Base-by-base conservation (phyloP, 257 asterid genomes). In the Solanum stenotomum region DNA sequence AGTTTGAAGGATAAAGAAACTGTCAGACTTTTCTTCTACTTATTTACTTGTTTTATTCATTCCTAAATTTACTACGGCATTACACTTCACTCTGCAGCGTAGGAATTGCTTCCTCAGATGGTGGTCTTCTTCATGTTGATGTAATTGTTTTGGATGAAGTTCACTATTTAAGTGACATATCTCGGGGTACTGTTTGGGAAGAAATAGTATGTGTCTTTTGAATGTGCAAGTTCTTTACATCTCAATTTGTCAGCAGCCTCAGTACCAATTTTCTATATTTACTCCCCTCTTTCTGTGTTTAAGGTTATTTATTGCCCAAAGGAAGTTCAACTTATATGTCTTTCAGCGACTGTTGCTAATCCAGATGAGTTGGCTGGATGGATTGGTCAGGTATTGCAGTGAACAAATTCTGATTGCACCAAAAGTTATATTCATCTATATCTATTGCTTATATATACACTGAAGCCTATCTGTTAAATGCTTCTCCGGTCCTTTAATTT, bases 161-260 rank as follows among this genome's bases (percentile, higher is more conserved):
- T 89, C 99, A 97, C 92, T 97, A 97, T 92, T 91, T 97, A 90
- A 96, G 99, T 84, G 99, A 97, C 94, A 93, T 96, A 88, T 96
- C 98, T 85, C 94, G 99, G 90, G 99, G 99, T 90, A 97, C 99
- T 44, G 99, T 97, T 85, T 97, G 99, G 99, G 99, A 97, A 90
- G 99, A 97, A 92, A 97, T 96, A 89, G 99, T 97, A 92, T 87
- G 99, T 96, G 85, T 86, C 87, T 92, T 85, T 67, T 85, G 56
- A 56, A 82, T 86, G 65, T 85, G 84, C 85, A 86, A 84, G 82
- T 83, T 83, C 88, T 87, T 71, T 65, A n/a, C 86, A 37, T 31
- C 72, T 74, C 76, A 85, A 78, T 77, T 88, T 78, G 87, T 82
- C 31, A 82, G 22, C 71, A 59, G 72, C 33, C 82, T 31, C 76